These are phyloP conservation scores for Yarrowia divulgata DNA, from an alignment of 805 yeast species.

Conservation along the genomic window DNA sequence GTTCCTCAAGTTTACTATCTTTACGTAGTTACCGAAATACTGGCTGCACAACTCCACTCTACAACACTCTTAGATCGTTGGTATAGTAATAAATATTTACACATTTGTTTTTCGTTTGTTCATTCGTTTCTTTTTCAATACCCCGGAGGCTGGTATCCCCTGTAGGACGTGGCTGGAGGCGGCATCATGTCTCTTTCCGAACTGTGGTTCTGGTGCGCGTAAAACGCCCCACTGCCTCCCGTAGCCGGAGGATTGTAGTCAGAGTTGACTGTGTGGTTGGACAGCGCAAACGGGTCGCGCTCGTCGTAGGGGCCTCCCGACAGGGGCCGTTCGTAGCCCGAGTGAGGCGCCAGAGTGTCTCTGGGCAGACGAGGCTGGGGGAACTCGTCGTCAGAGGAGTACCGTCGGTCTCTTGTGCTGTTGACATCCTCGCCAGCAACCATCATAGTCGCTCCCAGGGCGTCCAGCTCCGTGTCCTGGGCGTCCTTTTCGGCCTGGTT, in stretches of 20 bases:
- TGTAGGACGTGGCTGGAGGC: slow-evolving; percentile 33
- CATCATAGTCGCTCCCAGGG: slow-evolving; percentile 62
- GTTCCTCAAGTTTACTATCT: too few relatives aligned
- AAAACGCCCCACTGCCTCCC: slow-evolving; percentile 29
- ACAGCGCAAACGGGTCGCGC: slow-evolving; percentile 26
- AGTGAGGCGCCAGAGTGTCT: slow-evolving; percentile 21
- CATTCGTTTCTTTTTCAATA: too few relatives aligned
- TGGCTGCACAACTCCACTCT: too few relatives aligned
- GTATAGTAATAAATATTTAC: slow-evolving; percentile 16
- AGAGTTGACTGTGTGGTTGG: slow-evolving; percentile 23
- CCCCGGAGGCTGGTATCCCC: slow-evolving; percentile 37
- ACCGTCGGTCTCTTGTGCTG: background rate
- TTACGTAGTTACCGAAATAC: too few relatives aligned
- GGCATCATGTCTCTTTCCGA: slow-evolving; percentile 15
- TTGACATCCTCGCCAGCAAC: slow-evolving; percentile 26
- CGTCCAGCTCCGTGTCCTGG: slow-evolving; percentile 68
- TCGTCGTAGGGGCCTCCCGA: slow-evolving; percentile 25
- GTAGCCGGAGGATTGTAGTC: slow-evolving; percentile 11
- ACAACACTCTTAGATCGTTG: too few relatives aligned
- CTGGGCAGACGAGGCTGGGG: slow-evolving; percentile 32
- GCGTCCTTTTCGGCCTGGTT: slow-evolving; percentile 44
- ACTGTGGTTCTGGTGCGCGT: slow-evolving; percentile 1
- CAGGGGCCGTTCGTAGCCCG: slow-evolving; percentile 24
- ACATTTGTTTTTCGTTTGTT: slow-evolving; percentile 4
- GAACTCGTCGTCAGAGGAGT: slow-evolving; percentile 36